These are phyloP conservation scores for Withania somnifera DNA, from an alignment of 305 asterid species.

Conservation along the genomic window DNA sequence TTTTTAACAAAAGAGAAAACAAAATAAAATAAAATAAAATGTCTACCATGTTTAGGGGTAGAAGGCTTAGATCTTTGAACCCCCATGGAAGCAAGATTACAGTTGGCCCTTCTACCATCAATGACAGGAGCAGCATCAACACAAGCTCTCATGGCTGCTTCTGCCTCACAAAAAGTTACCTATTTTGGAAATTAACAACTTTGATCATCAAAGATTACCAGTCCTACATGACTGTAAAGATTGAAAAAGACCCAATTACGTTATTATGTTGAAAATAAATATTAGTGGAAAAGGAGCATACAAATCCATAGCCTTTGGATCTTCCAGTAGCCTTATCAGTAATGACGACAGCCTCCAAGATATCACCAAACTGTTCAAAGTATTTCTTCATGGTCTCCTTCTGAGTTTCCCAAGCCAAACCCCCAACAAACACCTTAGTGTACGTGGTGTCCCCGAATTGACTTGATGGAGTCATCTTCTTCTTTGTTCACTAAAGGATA, in stretches of 20 bases:
- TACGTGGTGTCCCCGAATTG: conserved; percentile 91
- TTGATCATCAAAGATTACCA: neutral
- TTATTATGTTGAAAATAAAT: neutral
- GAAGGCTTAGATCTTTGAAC: conserved; percentile 94
- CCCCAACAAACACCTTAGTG: conserved; percentile 93
- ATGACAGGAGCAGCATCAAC: conserved; percentile 89
- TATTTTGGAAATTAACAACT: conserved; percentile 6
- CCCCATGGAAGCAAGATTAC: conserved; percentile 96
- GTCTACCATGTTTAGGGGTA: conserved; percentile 64
- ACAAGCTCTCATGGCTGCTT: conserved; percentile 93
- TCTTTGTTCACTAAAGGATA: neutral
- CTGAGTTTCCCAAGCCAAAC: conserved; percentile 98
- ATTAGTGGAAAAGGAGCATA: conserved; percentile 9
- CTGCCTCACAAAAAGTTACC: conserved; percentile 92
- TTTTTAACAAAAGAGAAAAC: neutral
- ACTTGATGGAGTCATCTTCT: conserved; percentile 47
- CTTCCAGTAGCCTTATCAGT: conserved; percentile 88
- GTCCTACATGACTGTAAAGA: neutral
- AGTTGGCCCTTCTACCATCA: conserved; percentile 96
- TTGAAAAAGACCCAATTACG: no score
- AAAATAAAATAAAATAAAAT: no score
- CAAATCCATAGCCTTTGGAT: conserved; percentile 98
- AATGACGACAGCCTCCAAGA: conserved; percentile 91
- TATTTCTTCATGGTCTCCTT: conserved; percentile 92
- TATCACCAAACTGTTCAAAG: conserved; percentile 94